phyloP scores from a whole-genome alignment of 768 basidiomycete genomes.

The Xerocomus brunneocitrinus region DNA sequence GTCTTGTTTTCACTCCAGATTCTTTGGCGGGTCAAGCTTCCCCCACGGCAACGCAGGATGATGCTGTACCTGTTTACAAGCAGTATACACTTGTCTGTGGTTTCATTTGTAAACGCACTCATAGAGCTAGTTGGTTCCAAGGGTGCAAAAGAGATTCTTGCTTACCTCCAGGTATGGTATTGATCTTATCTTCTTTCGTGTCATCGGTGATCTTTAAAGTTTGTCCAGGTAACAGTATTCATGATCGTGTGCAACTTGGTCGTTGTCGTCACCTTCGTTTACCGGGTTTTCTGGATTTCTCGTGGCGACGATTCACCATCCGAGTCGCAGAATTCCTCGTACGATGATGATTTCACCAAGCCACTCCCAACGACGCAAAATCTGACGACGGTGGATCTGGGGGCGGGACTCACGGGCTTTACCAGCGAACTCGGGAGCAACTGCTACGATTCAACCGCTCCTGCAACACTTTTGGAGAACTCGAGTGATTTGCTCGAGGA shows the following conservation, averaged over 20 bases:
- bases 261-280: neutral
- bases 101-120: constrained; percentile 1
- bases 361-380: neutral
- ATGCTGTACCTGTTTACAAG: constrained; percentile 11
- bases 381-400: neutral
- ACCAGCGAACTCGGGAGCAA: neutral
- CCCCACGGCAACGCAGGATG: constrained; percentile 14
- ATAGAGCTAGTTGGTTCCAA: neutral
- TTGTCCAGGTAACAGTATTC: neutral
- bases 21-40: constrained; percentile 15
- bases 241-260: neutral
- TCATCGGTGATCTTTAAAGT: neutral
- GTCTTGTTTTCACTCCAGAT: constrained; percentile 8
- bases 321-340: neutral
- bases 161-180: neutral
- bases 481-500: no score
- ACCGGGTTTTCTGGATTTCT: neutral
- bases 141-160: neutral
- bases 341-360: neutral
- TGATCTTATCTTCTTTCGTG: neutral
- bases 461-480: neutral
- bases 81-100: constrained; percentile 6
- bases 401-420: neutral
- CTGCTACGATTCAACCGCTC: neutral
- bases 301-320: neutral